These are phyloP conservation scores for Prunus mume DNA, from an alignment of 306 rosid genomes.

Conservation along the genomic window DNA sequence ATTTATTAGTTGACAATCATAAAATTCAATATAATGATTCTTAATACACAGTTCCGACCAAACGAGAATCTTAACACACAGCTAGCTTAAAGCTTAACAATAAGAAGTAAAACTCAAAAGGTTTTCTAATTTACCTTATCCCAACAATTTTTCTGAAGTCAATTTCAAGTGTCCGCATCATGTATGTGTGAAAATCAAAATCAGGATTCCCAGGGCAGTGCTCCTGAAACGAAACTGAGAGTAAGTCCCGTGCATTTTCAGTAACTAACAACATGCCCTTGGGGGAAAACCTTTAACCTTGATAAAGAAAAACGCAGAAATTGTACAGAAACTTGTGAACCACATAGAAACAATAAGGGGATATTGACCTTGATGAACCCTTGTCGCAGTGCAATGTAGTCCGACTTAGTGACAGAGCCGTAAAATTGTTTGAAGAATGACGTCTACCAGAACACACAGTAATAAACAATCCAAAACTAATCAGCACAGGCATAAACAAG, in stretches of 20 bases:
- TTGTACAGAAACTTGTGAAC: not conserved
- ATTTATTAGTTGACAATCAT: constrained; percentile 10
- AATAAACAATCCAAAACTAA: too few species aligned
- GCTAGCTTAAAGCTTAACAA: not conserved
- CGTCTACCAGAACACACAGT: constrained; percentile 30
- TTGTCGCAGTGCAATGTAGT: constrained; percentile 68
- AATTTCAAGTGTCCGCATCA: constrained; percentile 58
- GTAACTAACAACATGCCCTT: not conserved
- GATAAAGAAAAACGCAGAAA: not conserved
- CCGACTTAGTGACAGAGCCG: constrained; percentile 66
- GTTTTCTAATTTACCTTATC: constrained; percentile 56
- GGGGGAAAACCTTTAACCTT: not conserved
- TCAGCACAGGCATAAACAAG: too few species aligned
- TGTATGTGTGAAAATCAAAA: constrained; percentile 57
- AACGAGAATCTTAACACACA: not conserved
- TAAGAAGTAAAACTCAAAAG: not conserved
- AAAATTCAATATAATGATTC: not conserved
- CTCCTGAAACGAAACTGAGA: constrained; percentile 35
- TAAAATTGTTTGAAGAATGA: constrained; percentile 82
- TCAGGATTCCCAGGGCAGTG: constrained; percentile 11
- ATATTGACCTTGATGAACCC: constrained; percentile 73
- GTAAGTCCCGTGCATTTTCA: not conserved
- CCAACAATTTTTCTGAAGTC: constrained; percentile 79
- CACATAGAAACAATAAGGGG: not conserved
- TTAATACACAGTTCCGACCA: not conserved